A percentile compares a stretch with the other conserved stretches of the same genome.
Evolutionary conservation across 2,329 filamentous ascomycete genomes (phyloP).

Genomic region (Neopestalotiopsis clavispora): DNA sequence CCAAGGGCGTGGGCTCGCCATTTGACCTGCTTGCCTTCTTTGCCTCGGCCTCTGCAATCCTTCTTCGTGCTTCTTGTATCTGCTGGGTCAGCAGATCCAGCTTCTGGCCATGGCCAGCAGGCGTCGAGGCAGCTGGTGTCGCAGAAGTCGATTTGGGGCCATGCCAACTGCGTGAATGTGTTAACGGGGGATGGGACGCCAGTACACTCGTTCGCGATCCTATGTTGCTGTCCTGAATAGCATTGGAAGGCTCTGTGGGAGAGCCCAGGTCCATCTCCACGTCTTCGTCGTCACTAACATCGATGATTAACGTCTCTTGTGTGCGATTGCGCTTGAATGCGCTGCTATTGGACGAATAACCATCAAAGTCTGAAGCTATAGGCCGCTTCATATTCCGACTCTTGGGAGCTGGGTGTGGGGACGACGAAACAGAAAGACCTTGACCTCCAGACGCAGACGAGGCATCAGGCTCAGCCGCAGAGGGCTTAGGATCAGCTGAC

Average conservation of each 20-base stretch:
- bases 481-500: background rate
- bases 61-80: slow-evolving; percentile 65
- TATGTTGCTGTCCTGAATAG: slow-evolving; percentile 34
- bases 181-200: slow-evolving; percentile 50
- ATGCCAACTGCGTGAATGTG: slow-evolving; percentile 44
- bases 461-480: slow-evolving; percentile 17
- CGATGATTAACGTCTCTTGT: slow-evolving; percentile 69
- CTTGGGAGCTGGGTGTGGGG: slow-evolving; percentile 29
- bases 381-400: slow-evolving; percentile 56
- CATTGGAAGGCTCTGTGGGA: slow-evolving; percentile 46
- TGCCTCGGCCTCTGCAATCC: slow-evolving; percentile 63
- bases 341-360: slow-evolving; percentile 45
- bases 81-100: slow-evolving; percentile 44
- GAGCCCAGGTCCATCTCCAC: slow-evolving; percentile 72
- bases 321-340: slow-evolving; percentile 62
- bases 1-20: slow-evolving; percentile 19
- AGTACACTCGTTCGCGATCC: slow-evolving; percentile 44
- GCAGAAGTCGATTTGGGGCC: slow-evolving; percentile 44
- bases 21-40: slow-evolving; percentile 43
- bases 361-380: slow-evolving; percentile 73
- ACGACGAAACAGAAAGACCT: slow-evolving; percentile 29
- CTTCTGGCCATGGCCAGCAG: slow-evolving; percentile 30
- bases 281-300: slow-evolving; percentile 78
- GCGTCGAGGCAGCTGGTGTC: slow-evolving; percentile 41
- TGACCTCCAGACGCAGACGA: slow-evolving; percentile 28